Base-by-base conservation (phyloP, 129 eudicot genomes). In the Artemisia tridentata region DNA sequence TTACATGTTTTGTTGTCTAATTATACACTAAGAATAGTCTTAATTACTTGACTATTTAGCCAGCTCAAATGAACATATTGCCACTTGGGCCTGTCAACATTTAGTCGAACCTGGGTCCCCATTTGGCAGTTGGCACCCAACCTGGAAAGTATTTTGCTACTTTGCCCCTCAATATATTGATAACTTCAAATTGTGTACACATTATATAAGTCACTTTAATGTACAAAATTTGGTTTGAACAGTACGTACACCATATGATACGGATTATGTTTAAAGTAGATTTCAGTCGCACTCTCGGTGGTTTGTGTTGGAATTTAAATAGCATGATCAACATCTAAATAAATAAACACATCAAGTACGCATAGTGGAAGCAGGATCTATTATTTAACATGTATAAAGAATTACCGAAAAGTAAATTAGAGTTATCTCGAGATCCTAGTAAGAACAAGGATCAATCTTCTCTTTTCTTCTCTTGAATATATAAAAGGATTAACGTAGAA, bases 21-120 rank as follows among this genome's bases (percentile, higher is more conserved):
- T 53, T 5, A 52, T n/a, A 29, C 31, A 54, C 3, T 55, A 9
- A 9, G 16, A 27, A 31, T 62, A 62, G 17, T 16, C 68, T 63
- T 6, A 34, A 34, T 7, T 34, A 19, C 31, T 56, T 63, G 49
- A 68, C 13, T 67, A 34, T 47, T 21, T 41, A 74, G 78, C 78
- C 72, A 65, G 54, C 79, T 66, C 73, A 66, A 75, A 11, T 66
- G 79, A 58, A 49, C 34, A 74, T 23, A 55, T 55, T 55, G 73
- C 67, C 65, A 75, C 63, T 62, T 75, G 55, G 72, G 67, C 67
- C 49, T 55, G 73, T 66, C 67, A 56, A 51, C 59, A 66, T 53
- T 53, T 53, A 52, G 57, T 15, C 43, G 3, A 52, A 74, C 8
- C 10, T 20, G 34, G 55, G 78, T 3, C 46, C 78, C 66, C 10